Evolutionary conservation across 306 rosid genomes (phyloP).

Genomic region (Dalbergia cochinchinensis): DNA sequence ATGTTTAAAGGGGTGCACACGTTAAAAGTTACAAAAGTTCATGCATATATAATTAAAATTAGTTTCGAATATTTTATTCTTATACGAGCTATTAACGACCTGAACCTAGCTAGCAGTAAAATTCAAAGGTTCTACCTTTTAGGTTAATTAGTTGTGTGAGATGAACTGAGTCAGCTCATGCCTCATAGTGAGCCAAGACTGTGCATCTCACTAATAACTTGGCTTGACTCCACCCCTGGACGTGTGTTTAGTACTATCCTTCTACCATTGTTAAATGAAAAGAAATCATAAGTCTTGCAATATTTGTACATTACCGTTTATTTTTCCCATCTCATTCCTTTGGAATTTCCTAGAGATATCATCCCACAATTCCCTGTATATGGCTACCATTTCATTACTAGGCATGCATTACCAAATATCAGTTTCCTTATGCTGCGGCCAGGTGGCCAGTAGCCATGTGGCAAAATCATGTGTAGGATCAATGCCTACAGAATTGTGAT

Average conservation of each 20-base stretch:
- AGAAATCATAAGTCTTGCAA: background rate
- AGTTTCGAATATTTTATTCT: conserved; percentile 26
- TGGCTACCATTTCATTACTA: background rate
- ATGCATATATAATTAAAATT: conserved; percentile 1
- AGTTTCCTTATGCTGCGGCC: conserved; percentile 3
- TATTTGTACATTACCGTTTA: conserved; percentile 5
- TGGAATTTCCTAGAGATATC: conserved; percentile 1
- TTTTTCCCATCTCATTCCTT: conserved; percentile 1
- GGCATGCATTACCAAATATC: conserved; percentile 11
- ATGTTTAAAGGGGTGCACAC: background rate
- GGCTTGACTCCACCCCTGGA: conserved; percentile 4
- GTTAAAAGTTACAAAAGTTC: conserved; percentile 13
- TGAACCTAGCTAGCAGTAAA: conserved; percentile 6
- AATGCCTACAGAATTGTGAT: background rate
- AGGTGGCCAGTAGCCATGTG: background rate
- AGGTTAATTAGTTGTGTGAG: conserved; percentile 16
- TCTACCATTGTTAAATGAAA: conserved; percentile 1
- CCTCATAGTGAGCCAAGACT: background rate
- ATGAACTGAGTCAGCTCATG: background rate
- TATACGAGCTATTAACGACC: conserved; percentile 13
- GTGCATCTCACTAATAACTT: background rate
- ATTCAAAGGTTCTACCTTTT: background rate
- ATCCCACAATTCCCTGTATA: conserved; percentile 12
- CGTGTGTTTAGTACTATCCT: conserved; percentile 2
- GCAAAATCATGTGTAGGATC: conserved; percentile 30